These are phyloP conservation scores for Eucommia ulmoides DNA, from an alignment of 257 asterid species.

Conservation along the genomic window DNA sequence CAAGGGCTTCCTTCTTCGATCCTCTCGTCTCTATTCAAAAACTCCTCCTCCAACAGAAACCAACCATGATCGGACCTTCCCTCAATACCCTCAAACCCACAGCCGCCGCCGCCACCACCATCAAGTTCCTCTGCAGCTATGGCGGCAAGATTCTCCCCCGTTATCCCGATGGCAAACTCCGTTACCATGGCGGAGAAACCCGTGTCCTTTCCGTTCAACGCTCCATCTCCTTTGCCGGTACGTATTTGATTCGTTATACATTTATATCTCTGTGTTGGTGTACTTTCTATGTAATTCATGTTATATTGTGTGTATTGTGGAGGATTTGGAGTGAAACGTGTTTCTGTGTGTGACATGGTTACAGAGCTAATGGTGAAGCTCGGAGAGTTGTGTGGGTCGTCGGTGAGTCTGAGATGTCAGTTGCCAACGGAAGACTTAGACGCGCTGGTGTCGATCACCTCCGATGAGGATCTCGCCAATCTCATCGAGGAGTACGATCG, in stretches of 20 bases:
- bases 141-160: conserved; percentile 93
- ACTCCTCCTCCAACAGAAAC: not conserved
- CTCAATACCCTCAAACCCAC: conserved; percentile 6
- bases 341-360: conserved; percentile 1
- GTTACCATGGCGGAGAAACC: conserved; percentile 84
- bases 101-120: conserved; percentile 17
- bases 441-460: conserved; percentile 62
- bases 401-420: conserved; percentile 54
- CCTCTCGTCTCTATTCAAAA: not conserved
- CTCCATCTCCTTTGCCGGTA: conserved; percentile 54
- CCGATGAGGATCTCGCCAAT: conserved; percentile 64
- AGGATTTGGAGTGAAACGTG: not conserved
- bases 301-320: not conserved
- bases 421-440: conserved; percentile 71
- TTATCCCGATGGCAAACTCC: conserved; percentile 78
- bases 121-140: conserved; percentile 68
- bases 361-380: conserved; percentile 59
- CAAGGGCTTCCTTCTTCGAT: conserved; percentile 5
- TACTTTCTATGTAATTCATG: not conserved
- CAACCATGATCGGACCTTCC: conserved; percentile 38
- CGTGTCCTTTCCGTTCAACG: conserved; percentile 67
- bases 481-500: conserved; percentile 72
- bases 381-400: conserved; percentile 46
- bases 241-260: conserved; percentile 4
- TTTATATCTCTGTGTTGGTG: not conserved